Percentiles rank a stretch among this genome's conserved stretches.
Conservation (phyloP, 2,329 filamentous ascomycete genomes). For the Phoma sp. region DNA sequence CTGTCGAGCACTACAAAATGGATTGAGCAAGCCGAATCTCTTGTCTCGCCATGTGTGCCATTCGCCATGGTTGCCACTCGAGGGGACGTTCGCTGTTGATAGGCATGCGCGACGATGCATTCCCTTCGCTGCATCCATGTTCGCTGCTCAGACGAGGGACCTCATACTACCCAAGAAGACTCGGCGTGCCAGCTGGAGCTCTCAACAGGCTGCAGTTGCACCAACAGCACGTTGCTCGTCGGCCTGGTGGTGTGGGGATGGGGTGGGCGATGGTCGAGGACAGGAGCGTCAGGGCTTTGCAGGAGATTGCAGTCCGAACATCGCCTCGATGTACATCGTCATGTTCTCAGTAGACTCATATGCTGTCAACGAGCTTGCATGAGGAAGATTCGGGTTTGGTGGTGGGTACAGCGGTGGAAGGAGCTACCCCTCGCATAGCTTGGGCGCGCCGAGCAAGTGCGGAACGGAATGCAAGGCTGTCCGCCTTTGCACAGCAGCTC, state of each 20-base stretch:
- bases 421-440: conserved; percentile 12
- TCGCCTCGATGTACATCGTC: not conserved
- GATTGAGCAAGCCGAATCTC: too few relatives aligned
- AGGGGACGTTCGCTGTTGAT: not conserved
- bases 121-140: not conserved
- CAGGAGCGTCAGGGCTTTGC: not conserved
- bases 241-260: not conserved
- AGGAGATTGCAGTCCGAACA: not conserved
- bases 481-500: not conserved
- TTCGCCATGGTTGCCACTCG: not conserved
- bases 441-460: conserved; percentile 2
- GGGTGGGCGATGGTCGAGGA: not conserved
- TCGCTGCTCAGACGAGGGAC: not conserved
- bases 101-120: not conserved
- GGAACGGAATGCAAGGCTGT: conserved; percentile 1
- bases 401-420: conserved; percentile 1
- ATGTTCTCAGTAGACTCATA: not conserved
- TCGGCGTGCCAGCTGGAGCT: not conserved
- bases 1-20: too few relatives aligned
- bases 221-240: not conserved
- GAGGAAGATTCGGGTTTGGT: not conserved
- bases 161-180: not conserved
- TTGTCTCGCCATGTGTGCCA: too few relatives aligned
- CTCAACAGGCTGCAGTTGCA: not conserved
- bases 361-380: not conserved